A percentile compares a stretch with the other conserved stretches of the same genome.
phyloP scores from a whole-genome alignment of 164 flowering plant species.

The Vitis amurensis region DNA sequence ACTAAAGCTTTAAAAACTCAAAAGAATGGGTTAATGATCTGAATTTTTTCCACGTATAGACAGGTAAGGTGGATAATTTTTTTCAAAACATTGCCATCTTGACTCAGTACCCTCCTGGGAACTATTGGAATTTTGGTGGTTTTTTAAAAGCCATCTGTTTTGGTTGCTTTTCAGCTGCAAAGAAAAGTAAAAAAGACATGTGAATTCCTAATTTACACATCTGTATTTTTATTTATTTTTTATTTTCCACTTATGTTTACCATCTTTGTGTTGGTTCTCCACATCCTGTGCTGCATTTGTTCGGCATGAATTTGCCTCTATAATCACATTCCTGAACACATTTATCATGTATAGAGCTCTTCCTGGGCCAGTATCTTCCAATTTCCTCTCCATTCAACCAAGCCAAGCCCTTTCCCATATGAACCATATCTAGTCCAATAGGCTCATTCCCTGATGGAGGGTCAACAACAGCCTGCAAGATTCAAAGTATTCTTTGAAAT shows the following conservation, averaged over 20 bases:
- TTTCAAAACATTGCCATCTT: neutral
- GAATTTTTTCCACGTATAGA: neutral
- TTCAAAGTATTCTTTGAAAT: constrained; percentile 3
- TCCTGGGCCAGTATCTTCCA: constrained; percentile 93
- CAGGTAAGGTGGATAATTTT: neutral
- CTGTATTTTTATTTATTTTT: neutral
- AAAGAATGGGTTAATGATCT: neutral
- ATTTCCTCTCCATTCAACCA: constrained; percentile 98
- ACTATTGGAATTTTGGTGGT: neutral
- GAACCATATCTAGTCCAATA: constrained; percentile 89
- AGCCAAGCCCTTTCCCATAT: constrained; percentile 97
- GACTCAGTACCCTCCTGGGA: neutral
- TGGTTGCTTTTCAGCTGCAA: too few species aligned
- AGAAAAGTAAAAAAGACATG: neutral
- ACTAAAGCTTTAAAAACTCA: neutral
- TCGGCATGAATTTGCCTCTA: constrained; percentile 84
- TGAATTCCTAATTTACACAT: neutral
- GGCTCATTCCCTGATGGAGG: constrained; percentile 90
- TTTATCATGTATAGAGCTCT: constrained; percentile 49
- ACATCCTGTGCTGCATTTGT: constrained; percentile 90
- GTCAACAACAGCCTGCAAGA: constrained; percentile 67
- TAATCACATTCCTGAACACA: constrained; percentile 80
- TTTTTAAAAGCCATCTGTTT: neutral
- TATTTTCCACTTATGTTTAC: constrained; percentile 31
- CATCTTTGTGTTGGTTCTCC: constrained; percentile 97